Conservation (phyloP, 495 filamentous ascomycete species). For the Immersiella caudata region DNA sequence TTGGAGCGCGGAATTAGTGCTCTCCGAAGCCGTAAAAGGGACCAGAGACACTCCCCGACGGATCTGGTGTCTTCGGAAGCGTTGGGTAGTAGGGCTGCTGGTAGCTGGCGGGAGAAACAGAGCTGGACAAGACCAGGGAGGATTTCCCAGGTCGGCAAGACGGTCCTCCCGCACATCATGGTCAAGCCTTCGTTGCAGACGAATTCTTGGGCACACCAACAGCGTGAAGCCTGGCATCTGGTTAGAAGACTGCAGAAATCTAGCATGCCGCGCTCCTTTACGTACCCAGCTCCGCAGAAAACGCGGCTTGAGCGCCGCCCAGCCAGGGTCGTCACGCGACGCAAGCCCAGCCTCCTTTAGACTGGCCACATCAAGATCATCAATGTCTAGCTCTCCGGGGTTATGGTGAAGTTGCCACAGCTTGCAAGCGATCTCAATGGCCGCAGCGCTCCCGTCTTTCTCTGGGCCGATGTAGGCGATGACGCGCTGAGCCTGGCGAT, state of each 20-base stretch:
- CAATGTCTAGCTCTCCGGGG: neutral
- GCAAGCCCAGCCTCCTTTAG: neutral
- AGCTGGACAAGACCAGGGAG: neutral
- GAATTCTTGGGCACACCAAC: slow-evolving; percentile 25
- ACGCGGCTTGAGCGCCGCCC: slow-evolving; percentile 8
- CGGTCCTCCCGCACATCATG: slow-evolving; percentile 16
- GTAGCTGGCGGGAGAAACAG: slow-evolving; percentile 3
- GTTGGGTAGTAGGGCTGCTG: neutral
- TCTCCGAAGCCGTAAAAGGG: neutral
- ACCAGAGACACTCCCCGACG: slow-evolving; percentile 4
- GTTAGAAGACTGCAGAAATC: neutral
- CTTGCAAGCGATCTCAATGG: slow-evolving; percentile 1
- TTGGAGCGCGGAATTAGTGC: neutral
- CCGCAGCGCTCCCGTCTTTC: neutral
- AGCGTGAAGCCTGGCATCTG: slow-evolving; percentile 5
- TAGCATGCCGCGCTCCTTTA: neutral
- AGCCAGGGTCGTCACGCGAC: neutral
- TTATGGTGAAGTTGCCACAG: neutral
- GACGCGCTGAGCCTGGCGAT: slow-evolving; percentile 2
- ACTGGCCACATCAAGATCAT: neutral
- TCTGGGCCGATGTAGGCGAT: slow-evolving; percentile 30
- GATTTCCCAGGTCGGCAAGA: neutral
- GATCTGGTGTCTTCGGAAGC: neutral
- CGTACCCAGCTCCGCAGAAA: slow-evolving; percentile 8
- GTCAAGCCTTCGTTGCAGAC: slow-evolving; percentile 14